Conservation (phyloP, 1,139 yeast species). For the Waltiozyma sp. region DNA sequence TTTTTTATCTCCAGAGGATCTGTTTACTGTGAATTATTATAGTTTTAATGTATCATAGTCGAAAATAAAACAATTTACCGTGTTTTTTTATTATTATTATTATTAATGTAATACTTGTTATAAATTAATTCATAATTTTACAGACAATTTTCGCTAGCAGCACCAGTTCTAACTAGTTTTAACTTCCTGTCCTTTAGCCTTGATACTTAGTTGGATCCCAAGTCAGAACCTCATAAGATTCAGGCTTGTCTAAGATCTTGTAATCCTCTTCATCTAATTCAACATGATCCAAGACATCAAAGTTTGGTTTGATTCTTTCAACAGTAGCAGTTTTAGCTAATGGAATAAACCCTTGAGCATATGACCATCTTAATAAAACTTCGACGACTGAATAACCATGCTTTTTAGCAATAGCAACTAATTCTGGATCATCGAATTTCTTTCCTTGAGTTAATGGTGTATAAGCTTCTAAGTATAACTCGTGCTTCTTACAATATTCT, state of each 20-base stretch:
- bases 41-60: not conserved
- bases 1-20: not conserved
- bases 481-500: conserved; percentile 29
- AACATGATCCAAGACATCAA: conserved; percentile 23
- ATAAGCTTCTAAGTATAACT: conserved; percentile 39
- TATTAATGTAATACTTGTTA: no score
- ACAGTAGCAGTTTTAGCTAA: conserved; percentile 56
- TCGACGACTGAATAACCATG: conserved; percentile 30
- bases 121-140: no score
- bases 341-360: conserved; percentile 44
- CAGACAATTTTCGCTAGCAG: no score
- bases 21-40: not conserved
- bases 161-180: no score
- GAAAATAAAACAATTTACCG: not conserved
- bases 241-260: conserved; percentile 12
- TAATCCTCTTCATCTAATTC: conserved; percentile 16
- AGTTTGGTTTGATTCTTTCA: conserved; percentile 34
- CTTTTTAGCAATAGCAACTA: conserved; percentile 28
- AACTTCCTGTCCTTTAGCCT: no score
- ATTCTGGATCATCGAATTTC: conserved; percentile 37
- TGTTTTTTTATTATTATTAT: no score
- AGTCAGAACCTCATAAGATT: conserved; percentile 6
- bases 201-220: conserved; percentile 10
- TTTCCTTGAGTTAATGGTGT: conserved; percentile 42
- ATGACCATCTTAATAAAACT: conserved; percentile 33